phyloP scores from a whole-genome alignment of 2,329 filamentous ascomycete species.

The Akanthomyces dipterigenus region DNA sequence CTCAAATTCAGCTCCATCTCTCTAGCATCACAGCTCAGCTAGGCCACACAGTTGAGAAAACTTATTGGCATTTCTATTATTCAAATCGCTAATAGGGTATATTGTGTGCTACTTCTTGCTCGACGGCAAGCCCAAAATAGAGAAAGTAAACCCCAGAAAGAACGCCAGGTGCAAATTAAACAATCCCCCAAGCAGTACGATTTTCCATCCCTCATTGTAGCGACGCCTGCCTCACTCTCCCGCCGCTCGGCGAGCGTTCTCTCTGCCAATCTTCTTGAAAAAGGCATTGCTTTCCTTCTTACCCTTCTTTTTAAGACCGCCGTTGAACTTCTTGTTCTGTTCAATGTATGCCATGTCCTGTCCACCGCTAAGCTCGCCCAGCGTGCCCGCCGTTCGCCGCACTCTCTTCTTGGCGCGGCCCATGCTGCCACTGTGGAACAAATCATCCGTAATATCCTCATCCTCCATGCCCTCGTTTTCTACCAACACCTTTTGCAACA shows the following conservation, averaged over 20 bases:
- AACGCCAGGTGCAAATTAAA: background rate
- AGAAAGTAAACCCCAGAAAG: background rate
- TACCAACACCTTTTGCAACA: constrained; percentile 82
- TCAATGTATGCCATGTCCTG: constrained; percentile 97
- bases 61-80: too few relatives aligned
- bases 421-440: constrained; percentile 38
- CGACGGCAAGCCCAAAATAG: too few relatives aligned
- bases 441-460: constrained; percentile 52
- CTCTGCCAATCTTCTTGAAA: constrained; percentile 37
- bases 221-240: constrained; percentile 17
- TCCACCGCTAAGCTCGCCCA: constrained; percentile 82
- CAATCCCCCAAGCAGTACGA: background rate
- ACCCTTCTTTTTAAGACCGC: constrained; percentile 29
- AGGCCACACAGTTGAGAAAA: too few relatives aligned
- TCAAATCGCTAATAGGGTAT: background rate
- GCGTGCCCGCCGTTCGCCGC: constrained; percentile 73
- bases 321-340: constrained; percentile 66
- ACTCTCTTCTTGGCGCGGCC: constrained; percentile 50
- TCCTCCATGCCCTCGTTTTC: constrained; percentile 73
- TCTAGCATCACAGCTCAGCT: too few relatives aligned
- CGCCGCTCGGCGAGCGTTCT: constrained; percentile 32
- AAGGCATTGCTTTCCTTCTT: constrained; percentile 34
- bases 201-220: background rate
- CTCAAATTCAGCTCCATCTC: too few relatives aligned
- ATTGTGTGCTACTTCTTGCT: background rate